phyloP scores from a whole-genome alignment of 2,329 filamentous ascomycete genomes.

The Podosphaera fusca region DNA sequence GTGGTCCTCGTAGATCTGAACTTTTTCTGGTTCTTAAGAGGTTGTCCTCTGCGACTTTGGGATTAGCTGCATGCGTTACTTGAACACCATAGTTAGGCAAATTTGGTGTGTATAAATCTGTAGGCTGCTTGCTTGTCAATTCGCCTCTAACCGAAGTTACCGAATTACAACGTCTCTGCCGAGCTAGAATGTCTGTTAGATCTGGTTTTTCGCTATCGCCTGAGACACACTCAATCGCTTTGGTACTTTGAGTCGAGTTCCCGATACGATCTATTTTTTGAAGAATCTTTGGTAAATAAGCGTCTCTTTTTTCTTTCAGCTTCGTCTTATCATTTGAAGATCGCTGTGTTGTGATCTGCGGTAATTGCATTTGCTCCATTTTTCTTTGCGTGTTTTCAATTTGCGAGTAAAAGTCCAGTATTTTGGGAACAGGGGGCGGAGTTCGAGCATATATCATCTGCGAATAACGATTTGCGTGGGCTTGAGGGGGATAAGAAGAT shows the following conservation, averaged over 20 bases:
- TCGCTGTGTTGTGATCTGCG: neutral
- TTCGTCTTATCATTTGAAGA: neutral
- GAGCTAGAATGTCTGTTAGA: neutral
- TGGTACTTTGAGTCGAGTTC: neutral
- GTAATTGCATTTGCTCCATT: neutral
- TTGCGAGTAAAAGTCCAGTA: neutral
- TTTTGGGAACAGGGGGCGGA: neutral
- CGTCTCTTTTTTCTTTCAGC: neutral
- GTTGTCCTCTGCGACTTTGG: too few relatives aligned
- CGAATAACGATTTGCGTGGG: slow-evolving; percentile 2
- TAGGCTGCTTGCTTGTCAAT: neutral
- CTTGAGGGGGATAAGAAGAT: slow-evolving; percentile 4
- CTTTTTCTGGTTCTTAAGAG: too few relatives aligned
- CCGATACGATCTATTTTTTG: neutral
- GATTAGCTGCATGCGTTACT: neutral
- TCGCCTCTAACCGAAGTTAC: neutral
- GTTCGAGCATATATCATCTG: neutral
- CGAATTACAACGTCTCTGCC: too few relatives aligned
- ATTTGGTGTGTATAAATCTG: neutral
- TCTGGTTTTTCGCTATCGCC: neutral
- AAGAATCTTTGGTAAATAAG: neutral
- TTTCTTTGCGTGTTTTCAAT: slow-evolving; percentile 1
- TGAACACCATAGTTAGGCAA: neutral
- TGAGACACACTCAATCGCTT: neutral
- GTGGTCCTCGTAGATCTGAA: too few relatives aligned